Evolutionary conservation across 257 asterid genomes (phyloP), one percentile per base, ranked within the genome.

Genomic region (Solanum verrucosum): DNA sequence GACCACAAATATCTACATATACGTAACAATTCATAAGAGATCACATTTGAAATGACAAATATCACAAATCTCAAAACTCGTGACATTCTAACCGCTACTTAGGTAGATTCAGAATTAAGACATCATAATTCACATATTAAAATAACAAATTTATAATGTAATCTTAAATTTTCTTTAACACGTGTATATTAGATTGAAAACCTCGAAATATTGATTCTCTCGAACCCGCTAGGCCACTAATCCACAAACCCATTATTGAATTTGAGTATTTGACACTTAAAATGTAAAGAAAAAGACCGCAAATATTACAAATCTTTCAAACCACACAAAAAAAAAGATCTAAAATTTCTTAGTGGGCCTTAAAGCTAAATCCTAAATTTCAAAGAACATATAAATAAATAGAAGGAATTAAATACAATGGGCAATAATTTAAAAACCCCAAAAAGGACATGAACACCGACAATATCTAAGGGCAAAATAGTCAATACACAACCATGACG

Each of bases 381-480:
- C 63, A 18, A 79, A 84, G 21, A 40, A 85, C 23, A 46, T 29
- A 85, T n/a, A 85, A 25, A 68, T 34, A 37, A 85, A 84, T 7
- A 84, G 34, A 25, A 10, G 44, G 33, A 60, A 16, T 37, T 44
- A 29, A 89, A 71, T 86, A 86, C 79, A 79, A 68, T 81, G 90
- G 88, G 77, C 81, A 85, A 86, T 27, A 35, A 75, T 23, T 46
- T 6, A 14, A 71, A 88, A 85, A 84, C 3, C 71, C 87, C 18
- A 33, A 75, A 60, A 37, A 34, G 8, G 29, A 38, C 37, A 29
- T 84, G 84, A 49, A 72, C 88, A 83, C 92, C 92, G 92, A 90
- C 92, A 86, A 88, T 65, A 38, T 12, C 18, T 0, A 42, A 40
- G 88, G 87, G 40, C 16, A 84, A 84, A 89, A 14, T 27, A 38